phyloP scores from a whole-genome alignment of 2,329 filamentous ascomycete genomes.

The Saccharata proteae region DNA sequence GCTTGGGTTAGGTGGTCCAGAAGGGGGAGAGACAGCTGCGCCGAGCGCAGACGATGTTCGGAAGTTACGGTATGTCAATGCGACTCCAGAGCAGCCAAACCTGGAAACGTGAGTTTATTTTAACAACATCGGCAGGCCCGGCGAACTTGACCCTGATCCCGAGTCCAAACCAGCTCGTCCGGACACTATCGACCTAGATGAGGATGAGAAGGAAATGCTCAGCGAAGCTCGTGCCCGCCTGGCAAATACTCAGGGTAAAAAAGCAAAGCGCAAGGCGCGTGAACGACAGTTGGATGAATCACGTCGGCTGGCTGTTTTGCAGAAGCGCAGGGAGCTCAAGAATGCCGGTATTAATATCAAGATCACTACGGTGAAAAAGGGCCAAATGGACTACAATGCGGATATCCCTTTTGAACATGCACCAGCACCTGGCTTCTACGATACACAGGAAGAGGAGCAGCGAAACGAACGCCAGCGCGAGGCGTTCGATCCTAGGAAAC shows the following conservation, averaged over 20 bases:
- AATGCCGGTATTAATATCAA: slow-evolving; percentile 98
- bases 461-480: slow-evolving; percentile 75
- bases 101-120: slow-evolving; percentile 18
- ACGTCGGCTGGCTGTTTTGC: slow-evolving; percentile 72
- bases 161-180: slow-evolving; percentile 92
- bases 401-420: slow-evolving; percentile 97
- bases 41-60: slow-evolving; percentile 89
- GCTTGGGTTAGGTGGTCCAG: slow-evolving; percentile 71
- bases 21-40: slow-evolving; percentile 74
- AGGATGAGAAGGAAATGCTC: slow-evolving; percentile 99
- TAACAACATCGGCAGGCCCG: slow-evolving; percentile 39
- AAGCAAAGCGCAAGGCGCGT: slow-evolving; percentile 93
- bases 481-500: slow-evolving; percentile 83
- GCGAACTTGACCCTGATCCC: slow-evolving; percentile 92
- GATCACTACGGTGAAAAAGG: slow-evolving; percentile 78
- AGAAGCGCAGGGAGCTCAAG: slow-evolving; percentile 94
- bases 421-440: slow-evolving; percentile 79
- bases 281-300: slow-evolving; percentile 95
- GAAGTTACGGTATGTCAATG: slow-evolving; percentile 53
- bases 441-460: slow-evolving; percentile 70
- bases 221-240: slow-evolving; percentile 92
- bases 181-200: slow-evolving; percentile 94
- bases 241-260: slow-evolving; percentile 97
- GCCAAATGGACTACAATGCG: slow-evolving; percentile 99
- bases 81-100: slow-evolving; percentile 2